Conservation (phyloP, 2,329 filamentous ascomycete species). For the Xylariaceae sp. region DNA sequence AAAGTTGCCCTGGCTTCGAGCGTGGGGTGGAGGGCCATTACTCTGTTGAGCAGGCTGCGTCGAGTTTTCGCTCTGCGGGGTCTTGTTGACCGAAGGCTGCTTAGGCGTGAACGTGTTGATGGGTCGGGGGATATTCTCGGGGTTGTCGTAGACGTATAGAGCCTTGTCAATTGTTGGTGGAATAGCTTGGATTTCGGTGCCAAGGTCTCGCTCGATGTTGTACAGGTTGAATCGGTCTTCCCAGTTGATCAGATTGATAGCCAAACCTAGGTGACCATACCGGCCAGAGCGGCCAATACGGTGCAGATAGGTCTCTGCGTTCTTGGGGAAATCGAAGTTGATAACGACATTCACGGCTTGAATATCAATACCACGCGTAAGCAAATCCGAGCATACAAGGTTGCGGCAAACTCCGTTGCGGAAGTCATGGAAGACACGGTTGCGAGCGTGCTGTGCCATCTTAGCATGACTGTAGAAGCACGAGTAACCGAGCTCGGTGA, state of each 20-base stretch:
- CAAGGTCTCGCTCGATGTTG: conserved; percentile 95
- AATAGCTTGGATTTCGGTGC: conserved; percentile 97
- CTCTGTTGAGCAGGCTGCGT: conserved; percentile 25
- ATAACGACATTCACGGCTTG: conserved; percentile 99
- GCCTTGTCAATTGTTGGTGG: conserved; percentile 93
- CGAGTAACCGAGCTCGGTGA: conserved; percentile 96
- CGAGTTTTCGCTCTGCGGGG: conserved; percentile 26
- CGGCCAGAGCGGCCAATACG: conserved; percentile 96
- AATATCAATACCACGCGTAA: conserved; percentile 98
- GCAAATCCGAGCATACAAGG: conserved; percentile 92
- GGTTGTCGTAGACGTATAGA: conserved; percentile 95
- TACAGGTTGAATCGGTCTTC: conserved; percentile 98
- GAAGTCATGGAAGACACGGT: conserved; percentile 99
- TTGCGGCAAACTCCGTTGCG: conserved; percentile 97
- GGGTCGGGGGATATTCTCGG: conserved; percentile 88
- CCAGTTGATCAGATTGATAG: conserved; percentile 99
- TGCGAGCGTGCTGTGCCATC: conserved; percentile 94
- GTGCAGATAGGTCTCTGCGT: conserved; percentile 97
- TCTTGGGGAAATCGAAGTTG: conserved; percentile 99
- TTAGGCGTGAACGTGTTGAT: conserved; percentile 45
- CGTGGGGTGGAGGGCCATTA: conserved; percentile 25
- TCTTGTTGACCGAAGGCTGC: conserved; percentile 17
- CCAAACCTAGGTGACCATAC: conserved; percentile 93
- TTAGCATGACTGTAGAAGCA: conserved; percentile 99
- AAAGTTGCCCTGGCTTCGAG: conserved; percentile 29